Base-by-base conservation (phyloP, 2,329 filamentous ascomycete species). In the Neofusicoccum sp. region DNA sequence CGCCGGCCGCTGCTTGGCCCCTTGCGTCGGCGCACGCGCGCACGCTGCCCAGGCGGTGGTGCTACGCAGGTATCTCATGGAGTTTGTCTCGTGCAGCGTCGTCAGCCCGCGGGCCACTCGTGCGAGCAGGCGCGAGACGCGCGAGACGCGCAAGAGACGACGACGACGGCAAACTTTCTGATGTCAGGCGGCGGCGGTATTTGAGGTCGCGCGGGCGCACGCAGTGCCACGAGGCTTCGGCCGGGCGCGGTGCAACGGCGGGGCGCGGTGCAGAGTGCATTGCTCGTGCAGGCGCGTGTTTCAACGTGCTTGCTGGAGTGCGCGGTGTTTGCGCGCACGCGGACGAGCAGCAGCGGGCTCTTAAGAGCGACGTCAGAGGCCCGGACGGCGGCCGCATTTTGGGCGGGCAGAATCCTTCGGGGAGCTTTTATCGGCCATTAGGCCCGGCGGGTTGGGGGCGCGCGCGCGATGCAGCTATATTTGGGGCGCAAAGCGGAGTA, bases 351-450 rank as follows among this genome's bases (percentile, higher is more conserved):
- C 43, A 45, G 12, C 6, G 36, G 16, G 33, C 34, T 39, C 36
- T 58, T 58, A 58, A 58, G 41, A 31, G 22, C 47, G 47, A 49
- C 49, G 49, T 54, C 49, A 41, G 34, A 54, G 31, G 54, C 45
- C 44, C 34, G 36, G 54, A 45, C 36, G 45, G 54, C 29, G 45
- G 54, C 54, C 16, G 52, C 39, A 58, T 45, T 58, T 58, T 58
- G 54, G 54, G 54, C 54, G 41, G 54, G 44, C 44, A 58, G 54
- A 58, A 58, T 58, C 54, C 54, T 58, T 58, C 54, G 41, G 54
- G 52, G 54, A 41, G 54, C 39, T 45, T 58, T 58, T 58, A 58
- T 58, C 41, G 39, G 54, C 54, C 54, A 58, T 58, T 58, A 58
- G 45, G n/a, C 39, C 39, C 37, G 29, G 47, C 6, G 11, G 47